Evolutionary conservation across 2,329 filamentous ascomycete genomes (phyloP).

Genomic region (Trichothecium roseum): DNA sequence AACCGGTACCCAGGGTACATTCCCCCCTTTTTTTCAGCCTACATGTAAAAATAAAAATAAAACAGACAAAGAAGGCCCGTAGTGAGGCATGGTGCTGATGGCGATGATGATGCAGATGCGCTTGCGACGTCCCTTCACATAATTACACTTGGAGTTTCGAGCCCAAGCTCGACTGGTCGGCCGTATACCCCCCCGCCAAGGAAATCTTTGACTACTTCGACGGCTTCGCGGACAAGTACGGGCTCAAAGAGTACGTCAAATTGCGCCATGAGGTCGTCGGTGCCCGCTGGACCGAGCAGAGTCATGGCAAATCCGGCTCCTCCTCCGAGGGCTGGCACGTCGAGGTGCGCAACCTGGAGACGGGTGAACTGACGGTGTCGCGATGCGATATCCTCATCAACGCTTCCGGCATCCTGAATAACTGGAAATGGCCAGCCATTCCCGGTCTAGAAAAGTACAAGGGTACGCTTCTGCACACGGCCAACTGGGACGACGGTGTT

Average conservation of each 20-base stretch:
- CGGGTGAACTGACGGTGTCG: constrained; percentile 17
- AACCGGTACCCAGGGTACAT: constrained; percentile 39
- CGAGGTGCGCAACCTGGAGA: constrained; percentile 18
- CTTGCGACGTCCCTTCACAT: constrained; percentile 39
- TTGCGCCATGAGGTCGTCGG: constrained; percentile 13
- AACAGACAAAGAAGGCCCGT: constrained; percentile 34
- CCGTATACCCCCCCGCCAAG: constrained; percentile 27
- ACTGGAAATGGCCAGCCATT: constrained; percentile 34
- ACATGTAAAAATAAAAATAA: constrained; percentile 34
- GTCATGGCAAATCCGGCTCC: no score
- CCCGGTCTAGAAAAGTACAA: constrained; percentile 36
- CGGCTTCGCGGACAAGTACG: constrained; percentile 24
- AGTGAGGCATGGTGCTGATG: constrained; percentile 25
- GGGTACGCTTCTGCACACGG: constrained; percentile 40
- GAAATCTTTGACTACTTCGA: constrained; percentile 24
- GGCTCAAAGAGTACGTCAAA: constrained; percentile 21
- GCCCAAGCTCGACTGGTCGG: constrained; percentile 15
- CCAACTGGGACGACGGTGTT: constrained; percentile 32
- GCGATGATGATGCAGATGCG: constrained; percentile 20
- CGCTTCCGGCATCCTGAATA: constrained; percentile 9
- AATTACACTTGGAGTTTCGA: constrained; percentile 41
- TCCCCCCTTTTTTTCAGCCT: no score
- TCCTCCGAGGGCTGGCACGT: constrained; percentile 22
- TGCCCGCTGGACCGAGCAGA: constrained; percentile 23
- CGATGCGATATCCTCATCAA: constrained; percentile 15